Percentiles rank a stretch among this genome's conserved stretches.
These are phyloP conservation scores for Codiaeum variegatum DNA, from an alignment of 441 rosid genomes.

Conservation along the genomic window DNA sequence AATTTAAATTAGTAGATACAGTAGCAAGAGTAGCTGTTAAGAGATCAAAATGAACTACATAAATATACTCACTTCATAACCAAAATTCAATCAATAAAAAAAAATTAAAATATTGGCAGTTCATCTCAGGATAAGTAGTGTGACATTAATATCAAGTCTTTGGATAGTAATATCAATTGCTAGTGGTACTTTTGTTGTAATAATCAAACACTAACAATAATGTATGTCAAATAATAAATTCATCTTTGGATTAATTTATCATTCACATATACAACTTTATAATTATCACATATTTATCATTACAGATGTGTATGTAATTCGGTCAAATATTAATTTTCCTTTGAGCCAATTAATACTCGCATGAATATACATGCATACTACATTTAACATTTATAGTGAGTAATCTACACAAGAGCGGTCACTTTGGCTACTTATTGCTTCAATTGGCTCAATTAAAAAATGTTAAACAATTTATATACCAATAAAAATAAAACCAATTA, in stretches of 20 bases:
- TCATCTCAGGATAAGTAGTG: not conserved
- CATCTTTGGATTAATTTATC: constrained; percentile 6
- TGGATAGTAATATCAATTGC: not conserved
- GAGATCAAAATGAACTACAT: not conserved
- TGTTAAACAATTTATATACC: no score
- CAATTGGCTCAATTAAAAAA: no score
- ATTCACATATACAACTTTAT: not conserved
- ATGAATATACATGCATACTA: no score
- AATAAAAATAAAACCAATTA: no score
- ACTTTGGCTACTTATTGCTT: no score
- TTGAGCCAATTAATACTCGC: no score
- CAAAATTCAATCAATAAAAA: no score
- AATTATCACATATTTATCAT: not conserved
- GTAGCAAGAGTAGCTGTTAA: not conserved
- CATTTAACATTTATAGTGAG: no score
- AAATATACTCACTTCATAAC: not conserved
- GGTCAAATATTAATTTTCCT: not conserved
- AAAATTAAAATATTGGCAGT: not conserved
- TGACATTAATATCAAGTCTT: constrained; percentile 1
- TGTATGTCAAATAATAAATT: not conserved
- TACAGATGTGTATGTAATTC: not conserved
- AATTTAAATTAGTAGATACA: not conserved
- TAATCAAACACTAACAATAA: not conserved
- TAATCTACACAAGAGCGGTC: no score
- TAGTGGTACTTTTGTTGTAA: not conserved